Evolutionary conservation across 2,329 filamentous ascomycete species (phyloP).

Genomic region (Colletotrichum liriopes): DNA sequence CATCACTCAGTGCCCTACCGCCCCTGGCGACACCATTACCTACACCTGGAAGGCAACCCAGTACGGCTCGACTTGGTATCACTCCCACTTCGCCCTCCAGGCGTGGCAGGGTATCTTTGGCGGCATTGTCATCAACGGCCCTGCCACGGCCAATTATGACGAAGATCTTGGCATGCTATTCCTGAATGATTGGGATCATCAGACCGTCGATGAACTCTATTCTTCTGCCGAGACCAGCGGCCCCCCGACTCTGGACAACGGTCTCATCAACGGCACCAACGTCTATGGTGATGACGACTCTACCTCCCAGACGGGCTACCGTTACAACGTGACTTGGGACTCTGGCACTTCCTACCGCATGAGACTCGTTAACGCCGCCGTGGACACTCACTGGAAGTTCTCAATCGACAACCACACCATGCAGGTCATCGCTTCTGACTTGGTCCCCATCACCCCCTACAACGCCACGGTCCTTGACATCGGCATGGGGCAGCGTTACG

Average conservation of each 20-base stretch:
- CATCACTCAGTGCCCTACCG: conserved; percentile 66
- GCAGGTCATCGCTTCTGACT: conserved; percentile 71
- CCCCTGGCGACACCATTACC: conserved; percentile 66
- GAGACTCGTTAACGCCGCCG: conserved; percentile 63
- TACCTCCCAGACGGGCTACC: conserved; percentile 49
- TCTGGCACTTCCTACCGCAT: conserved; percentile 62
- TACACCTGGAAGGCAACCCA: conserved; percentile 72
- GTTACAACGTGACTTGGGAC: conserved; percentile 56
- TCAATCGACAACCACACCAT: conserved; percentile 71
- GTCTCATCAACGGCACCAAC: conserved; percentile 62
- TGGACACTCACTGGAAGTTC: conserved; percentile 64
- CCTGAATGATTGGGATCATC: conserved; percentile 72
- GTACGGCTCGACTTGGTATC: conserved; percentile 73
- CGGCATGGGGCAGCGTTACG: conserved; percentile 63
- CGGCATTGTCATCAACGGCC: conserved; percentile 74
- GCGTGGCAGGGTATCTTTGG: conserved; percentile 72
- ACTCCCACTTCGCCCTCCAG: conserved; percentile 70
- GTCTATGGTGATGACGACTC: conserved; percentile 51
- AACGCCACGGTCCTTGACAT: conserved; percentile 65
- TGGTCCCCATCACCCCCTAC: conserved; percentile 72
- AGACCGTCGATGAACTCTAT: conserved; percentile 57
- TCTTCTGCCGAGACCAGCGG: conserved; percentile 47
- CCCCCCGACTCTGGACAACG: conserved; percentile 60
- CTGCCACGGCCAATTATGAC: conserved; percentile 72
- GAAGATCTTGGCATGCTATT: conserved; percentile 73